These are phyloP conservation scores for Diophrys appendiculata DNA, from an alignment of 73 alveolate genomes.

Conservation along the genomic window DNA sequence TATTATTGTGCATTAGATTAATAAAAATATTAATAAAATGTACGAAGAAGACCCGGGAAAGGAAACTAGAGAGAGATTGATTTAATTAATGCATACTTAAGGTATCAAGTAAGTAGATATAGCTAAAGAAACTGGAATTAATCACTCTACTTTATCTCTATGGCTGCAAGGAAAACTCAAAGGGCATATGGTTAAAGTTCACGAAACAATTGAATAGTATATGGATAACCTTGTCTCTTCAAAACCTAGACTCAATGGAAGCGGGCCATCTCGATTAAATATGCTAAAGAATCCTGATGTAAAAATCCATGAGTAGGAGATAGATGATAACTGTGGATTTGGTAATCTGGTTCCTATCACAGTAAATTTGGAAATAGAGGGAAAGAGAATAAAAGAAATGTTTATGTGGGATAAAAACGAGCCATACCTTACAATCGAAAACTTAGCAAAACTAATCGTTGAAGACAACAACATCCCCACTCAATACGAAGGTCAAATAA, in stretches of 20 bases:
- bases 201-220: conserved; percentile 82
- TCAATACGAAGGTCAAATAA: conserved; percentile 79
- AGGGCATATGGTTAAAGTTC: conserved; percentile 75
- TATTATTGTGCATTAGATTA: neutral
- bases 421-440: conserved; percentile 83
- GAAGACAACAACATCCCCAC: conserved; percentile 81
- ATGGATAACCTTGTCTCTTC: conserved; percentile 1
- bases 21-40: conserved; percentile 5
- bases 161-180: conserved; percentile 93
- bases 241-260: neutral
- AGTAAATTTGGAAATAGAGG: conserved; percentile 87
- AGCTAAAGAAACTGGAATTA: conserved; percentile 85
- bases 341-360: conserved; percentile 86
- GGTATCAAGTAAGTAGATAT: conserved; percentile 77
- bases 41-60: conserved; percentile 55
- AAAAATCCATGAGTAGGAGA: conserved; percentile 24
- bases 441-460: conserved; percentile 75
- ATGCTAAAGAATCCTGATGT: too few species aligned
- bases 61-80: conserved; percentile 65
- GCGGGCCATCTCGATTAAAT: too few species aligned
- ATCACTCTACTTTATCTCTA: conserved; percentile 88
- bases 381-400: conserved; percentile 81
- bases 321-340: conserved; percentile 75
- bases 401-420: conserved; percentile 89
- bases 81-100: conserved; percentile 67